Evolutionary conservation across 768 basidiomycete genomes (phyloP).

Genomic region (Mycena galopus): DNA sequence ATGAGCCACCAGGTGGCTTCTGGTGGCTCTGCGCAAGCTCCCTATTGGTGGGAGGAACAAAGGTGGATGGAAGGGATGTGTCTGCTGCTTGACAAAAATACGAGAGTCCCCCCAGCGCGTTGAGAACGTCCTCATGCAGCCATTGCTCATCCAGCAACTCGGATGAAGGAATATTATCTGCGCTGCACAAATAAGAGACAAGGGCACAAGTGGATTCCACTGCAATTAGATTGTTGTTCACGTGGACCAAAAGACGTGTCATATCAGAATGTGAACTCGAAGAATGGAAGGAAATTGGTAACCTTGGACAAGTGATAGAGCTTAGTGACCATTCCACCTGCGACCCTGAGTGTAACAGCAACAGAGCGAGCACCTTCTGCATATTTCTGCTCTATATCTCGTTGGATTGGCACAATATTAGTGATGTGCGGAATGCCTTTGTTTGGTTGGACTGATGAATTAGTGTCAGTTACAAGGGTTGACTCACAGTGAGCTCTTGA

Average conservation of each 20-base stretch:
- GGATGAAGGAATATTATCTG: not conserved
- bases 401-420: too few relatives aligned
- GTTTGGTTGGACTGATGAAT: too few relatives aligned
- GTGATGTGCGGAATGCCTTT: too few relatives aligned
- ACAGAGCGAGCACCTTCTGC: not conserved
- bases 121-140: not conserved
- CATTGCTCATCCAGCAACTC: not conserved
- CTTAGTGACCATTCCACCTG: not conserved
- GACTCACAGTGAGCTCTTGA: not conserved
- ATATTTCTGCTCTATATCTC: not conserved
- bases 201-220: not conserved
- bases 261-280: not conserved
- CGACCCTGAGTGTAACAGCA: not conserved
- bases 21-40: too few relatives aligned
- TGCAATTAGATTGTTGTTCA: conserved; percentile 5
- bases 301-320: not conserved
- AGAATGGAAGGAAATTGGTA: not conserved
- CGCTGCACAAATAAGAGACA: not conserved
- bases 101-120: conserved; percentile 7
- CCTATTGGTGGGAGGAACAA: too few relatives aligned
- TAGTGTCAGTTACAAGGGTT: not conserved
- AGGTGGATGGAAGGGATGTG: not conserved
- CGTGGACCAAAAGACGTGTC: not conserved
- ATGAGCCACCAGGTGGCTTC: too few relatives aligned
- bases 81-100: conserved; percentile 7